Base-by-base conservation (phyloP, 2,329 filamentous ascomycete genomes). In the Nakataea oryzae region DNA sequence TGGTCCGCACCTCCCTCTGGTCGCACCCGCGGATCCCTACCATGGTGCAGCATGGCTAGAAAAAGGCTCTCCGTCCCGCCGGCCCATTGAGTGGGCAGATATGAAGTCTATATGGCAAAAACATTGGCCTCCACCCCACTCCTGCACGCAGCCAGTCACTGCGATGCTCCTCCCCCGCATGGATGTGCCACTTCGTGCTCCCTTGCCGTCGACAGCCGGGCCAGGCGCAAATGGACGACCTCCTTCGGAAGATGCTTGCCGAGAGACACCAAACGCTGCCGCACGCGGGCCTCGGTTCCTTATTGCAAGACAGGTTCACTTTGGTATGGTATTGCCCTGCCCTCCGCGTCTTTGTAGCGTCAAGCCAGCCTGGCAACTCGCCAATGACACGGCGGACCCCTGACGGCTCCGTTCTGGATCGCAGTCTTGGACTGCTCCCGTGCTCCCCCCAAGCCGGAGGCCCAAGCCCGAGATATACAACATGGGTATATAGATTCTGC, bases 251-350 rank as follows among this genome's bases (percentile, higher is more conserved):
- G 62, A 60, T 67, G 61, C 60, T 64, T 67, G 61, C 70, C 72
- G 71, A 68, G 71, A 68, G 21, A 55, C 60, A 59, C 63, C 63
- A 62, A 67, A 66, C 61, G 61, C 59, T 57, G 62, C 54, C 29
- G 56, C 7, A 32, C 56, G 64, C 71, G 73, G 72, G 64, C 72
- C 72, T 73, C 41, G 66, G 61, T 73, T 71, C 72, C 72, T 73
- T 67, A 74, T 74, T 72, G 69, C 68, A 61, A 61, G 60, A 57
- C 21, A n/a, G 21, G 6, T n/a, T 50, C 41, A n/a, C 41, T 50
- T 50, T n/a, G 21, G 7, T n/a, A 21, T n/a, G n/a, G n/a, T n/a
- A n/a, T n/a, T n/a, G 21, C 7, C 5, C n/a, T 47, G 14, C 21
- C 9, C 41, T 21, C 21, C 41, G 41, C 21, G 41, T 50, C 41